Conservation (phyloP, 306 rosid genomes). For the Cicer chorassanicum region DNA sequence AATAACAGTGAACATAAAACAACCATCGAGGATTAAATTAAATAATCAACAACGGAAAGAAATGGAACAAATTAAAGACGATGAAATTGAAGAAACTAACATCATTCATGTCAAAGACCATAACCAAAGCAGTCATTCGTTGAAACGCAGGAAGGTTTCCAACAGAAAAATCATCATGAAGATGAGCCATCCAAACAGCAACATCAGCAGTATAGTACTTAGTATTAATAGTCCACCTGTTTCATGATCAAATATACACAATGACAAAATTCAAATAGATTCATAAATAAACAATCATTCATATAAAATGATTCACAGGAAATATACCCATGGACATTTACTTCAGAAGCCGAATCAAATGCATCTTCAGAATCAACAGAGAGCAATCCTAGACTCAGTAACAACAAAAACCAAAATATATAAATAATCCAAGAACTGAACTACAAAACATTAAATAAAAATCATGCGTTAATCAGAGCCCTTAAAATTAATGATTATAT, state of each 20-base stretch:
- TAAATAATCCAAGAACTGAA: background rate
- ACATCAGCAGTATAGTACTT: conserved; percentile 87
- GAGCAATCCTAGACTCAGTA: conserved; percentile 61
- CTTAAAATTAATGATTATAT: too few relatives aligned
- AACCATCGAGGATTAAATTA: background rate
- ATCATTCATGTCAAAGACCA: conserved; percentile 83
- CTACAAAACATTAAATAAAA: background rate
- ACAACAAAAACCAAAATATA: conserved; percentile 10
- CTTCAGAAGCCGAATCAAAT: conserved; percentile 62
- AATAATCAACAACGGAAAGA: background rate
- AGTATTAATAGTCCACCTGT: conserved; percentile 82
- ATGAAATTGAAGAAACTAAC: conserved; percentile 53
- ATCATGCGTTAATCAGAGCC: background rate
- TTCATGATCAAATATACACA: conserved; percentile 20
- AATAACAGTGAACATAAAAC: background rate
- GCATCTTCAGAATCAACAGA: conserved; percentile 66
- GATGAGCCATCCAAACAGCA: conserved; percentile 75
- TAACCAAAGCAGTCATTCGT: conserved; percentile 71
- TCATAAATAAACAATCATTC: conserved; percentile 26
- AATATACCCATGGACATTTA: conserved; percentile 69
- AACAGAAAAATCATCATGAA: conserved; percentile 63
- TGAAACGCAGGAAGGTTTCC: conserved; percentile 53
- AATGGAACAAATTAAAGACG: conserved; percentile 16
- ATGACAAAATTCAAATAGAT: background rate
- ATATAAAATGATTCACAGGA: conserved; percentile 27